phyloP scores from a whole-genome alignment of 2,329 filamentous ascomycete species.

The Chaetothyriales sp. region DNA sequence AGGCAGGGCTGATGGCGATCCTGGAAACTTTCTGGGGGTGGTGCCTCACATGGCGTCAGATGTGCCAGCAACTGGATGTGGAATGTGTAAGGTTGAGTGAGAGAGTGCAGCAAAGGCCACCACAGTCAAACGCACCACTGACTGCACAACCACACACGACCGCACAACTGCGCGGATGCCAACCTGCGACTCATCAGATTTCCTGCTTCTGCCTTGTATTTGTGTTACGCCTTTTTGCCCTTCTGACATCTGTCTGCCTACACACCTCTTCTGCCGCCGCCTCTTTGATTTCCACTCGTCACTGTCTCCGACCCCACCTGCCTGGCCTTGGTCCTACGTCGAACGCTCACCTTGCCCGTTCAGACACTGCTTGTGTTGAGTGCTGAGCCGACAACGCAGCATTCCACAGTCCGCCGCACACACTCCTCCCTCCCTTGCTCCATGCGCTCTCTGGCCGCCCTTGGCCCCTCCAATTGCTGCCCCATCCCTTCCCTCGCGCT shows the following conservation, averaged over 20 bases:
- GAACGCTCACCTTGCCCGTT: constrained; percentile 2
- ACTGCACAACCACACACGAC: background rate
- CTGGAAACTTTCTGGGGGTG: background rate
- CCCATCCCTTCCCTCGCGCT: constrained; percentile 7
- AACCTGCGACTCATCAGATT: constrained; percentile 1
- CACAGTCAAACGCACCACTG: background rate
- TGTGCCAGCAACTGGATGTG: background rate
- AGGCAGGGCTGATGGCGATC: background rate
- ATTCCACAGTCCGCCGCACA: constrained; percentile 20
- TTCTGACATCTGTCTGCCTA: constrained; percentile 3
- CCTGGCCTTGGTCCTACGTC: constrained; percentile 2
- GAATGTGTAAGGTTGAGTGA: background rate
- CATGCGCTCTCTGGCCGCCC: constrained; percentile 10
- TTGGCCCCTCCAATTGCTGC: constrained; percentile 4
- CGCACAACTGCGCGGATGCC: background rate
- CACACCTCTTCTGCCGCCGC: constrained; percentile 2
- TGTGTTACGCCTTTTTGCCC: constrained; percentile 6
- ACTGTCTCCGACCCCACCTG: constrained; percentile 2
- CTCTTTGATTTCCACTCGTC: constrained; percentile 1
- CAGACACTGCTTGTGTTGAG: too few species aligned
- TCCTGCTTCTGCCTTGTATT: background rate
- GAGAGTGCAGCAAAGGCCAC: background rate
- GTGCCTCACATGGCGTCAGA: background rate
- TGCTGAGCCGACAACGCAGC: constrained; percentile 3
- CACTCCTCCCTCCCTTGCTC: constrained; percentile 20